Base-by-base conservation (phyloP, 2,329 filamentous ascomycete genomes). In the Daldinia sp. region DNA sequence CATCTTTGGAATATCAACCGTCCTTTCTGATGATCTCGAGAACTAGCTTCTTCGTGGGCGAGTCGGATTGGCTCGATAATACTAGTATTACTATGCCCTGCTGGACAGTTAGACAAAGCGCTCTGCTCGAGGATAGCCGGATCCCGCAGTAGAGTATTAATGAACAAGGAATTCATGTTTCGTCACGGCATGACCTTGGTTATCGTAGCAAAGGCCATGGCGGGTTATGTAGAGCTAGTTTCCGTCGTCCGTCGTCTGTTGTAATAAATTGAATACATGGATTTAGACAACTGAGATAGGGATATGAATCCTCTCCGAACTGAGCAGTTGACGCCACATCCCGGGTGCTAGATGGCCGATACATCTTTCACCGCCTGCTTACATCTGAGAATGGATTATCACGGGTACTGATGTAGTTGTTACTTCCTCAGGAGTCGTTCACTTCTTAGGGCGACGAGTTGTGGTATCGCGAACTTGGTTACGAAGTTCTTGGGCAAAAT, bases 401-500 rank as follows among this genome's bases (percentile, higher is more conserved):
- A 13, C 15, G 23, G 3, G 11, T 23, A 27, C 27, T 13, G 3
- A 45, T 4, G 10, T 15, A 8, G 13, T 15, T n/a, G 35, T 37
- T 45, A 10, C 3, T 23, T 25, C 25, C 29, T 23, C 27, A 3
- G 13, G n/a, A 5, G 27, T n/a, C 5, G 13, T 30, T 73, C 64
- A 72, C 27, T 64, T 71, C 61, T 71, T 71, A 32, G 67, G 70
- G 7, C 47, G 49, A n/a, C 39, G 49, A 37, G 8, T 47, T 23
- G 47, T 53, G n/a, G 19, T 80, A 3, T 83, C 83, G 8, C 77
- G 75, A 8, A 78, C 72, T 68, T 86, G 84, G 54, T 83, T 84
- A 68, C 77, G 78, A 3, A 86, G 54, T 73, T 86, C 84, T 8
- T 83, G 77, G 32, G 81, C 17, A 43, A 86, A 86, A 63, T 84